These are phyloP conservation scores for Gyromitra esculenta DNA, from an alignment of 2,329 filamentous ascomycete genomes.

Conservation along the genomic window DNA sequence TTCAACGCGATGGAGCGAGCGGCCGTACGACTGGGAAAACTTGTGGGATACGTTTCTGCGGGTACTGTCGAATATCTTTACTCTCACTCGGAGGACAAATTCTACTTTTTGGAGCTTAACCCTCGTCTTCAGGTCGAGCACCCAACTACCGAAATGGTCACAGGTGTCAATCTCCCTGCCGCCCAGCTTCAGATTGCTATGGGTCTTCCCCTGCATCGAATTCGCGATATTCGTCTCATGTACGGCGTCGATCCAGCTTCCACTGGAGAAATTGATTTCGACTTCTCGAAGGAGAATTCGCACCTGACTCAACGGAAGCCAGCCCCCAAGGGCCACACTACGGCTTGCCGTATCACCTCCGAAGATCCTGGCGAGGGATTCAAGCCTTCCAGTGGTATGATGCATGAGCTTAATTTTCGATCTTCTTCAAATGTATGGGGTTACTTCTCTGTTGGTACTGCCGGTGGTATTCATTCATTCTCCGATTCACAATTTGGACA, in stretches of 20 bases:
- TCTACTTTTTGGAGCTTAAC: constrained; percentile 99
- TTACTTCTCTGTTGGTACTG: constrained; percentile 98
- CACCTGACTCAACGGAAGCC: constrained; percentile 86
- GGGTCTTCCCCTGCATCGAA: constrained; percentile 94
- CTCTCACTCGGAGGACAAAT: constrained; percentile 96
- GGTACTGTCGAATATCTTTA: constrained; percentile 99
- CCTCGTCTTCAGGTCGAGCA: constrained; percentile 99
- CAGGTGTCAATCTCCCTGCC: constrained; percentile 94
- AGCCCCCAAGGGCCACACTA: constrained; percentile 94
- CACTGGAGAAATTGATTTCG: constrained; percentile 89
- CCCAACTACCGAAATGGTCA: constrained; percentile 99
- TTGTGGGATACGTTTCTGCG: constrained; percentile 97
- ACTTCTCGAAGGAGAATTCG: constrained; percentile 88
- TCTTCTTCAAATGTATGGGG: constrained; percentile 99
- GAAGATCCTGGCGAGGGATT: constrained; percentile 99
- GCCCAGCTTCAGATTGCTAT: constrained; percentile 99
- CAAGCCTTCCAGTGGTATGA: constrained; percentile 98
- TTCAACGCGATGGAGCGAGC: constrained; percentile 98
- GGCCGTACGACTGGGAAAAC: constrained; percentile 88
- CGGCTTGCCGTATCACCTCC: constrained; percentile 97
- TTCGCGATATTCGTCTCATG: constrained; percentile 92
- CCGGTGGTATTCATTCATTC: constrained; percentile 98
- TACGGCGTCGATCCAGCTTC: constrained; percentile 95
- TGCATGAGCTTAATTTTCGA: constrained; percentile 99
- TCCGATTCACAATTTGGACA: constrained; percentile 99